These are phyloP conservation scores for Suillus spraguei DNA, from an alignment of 768 basidiomycete species.

Conservation along the genomic window DNA sequence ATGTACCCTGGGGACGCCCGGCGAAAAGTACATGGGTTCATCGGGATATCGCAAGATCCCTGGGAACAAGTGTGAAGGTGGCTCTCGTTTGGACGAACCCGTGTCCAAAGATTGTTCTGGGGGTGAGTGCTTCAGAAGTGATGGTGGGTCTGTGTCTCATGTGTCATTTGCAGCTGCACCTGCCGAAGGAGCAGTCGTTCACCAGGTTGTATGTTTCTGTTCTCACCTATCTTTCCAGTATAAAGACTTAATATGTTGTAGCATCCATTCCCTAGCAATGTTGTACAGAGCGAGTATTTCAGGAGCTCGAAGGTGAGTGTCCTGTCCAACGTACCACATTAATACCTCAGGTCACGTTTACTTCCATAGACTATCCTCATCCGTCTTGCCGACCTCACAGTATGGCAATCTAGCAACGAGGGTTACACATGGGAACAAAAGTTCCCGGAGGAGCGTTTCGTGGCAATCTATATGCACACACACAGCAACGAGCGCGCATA, in stretches of 20 bases:
- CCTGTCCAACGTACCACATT: not conserved
- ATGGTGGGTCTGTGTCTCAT: not conserved
- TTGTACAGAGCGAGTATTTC: slow-evolving; percentile 86
- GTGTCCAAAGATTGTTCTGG: slow-evolving; percentile 77
- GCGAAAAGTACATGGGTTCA: slow-evolving; percentile 79
- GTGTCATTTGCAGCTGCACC: slow-evolving; percentile 62
- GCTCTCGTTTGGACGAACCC: slow-evolving; percentile 62
- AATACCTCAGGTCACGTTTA: slow-evolving; percentile 6
- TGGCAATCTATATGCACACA: slow-evolving; percentile 86
- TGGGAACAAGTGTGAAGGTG: slow-evolving; percentile 81
- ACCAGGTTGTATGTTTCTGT: slow-evolving; percentile 61
- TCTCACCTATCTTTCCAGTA: not conserved
- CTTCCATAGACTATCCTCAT: slow-evolving; percentile 73
- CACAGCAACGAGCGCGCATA: slow-evolving; percentile 84
- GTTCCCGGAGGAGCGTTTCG: slow-evolving; percentile 60
- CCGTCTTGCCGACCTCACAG: slow-evolving; percentile 68
- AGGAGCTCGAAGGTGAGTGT: slow-evolving; percentile 64
- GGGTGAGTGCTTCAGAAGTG: slow-evolving; percentile 42
- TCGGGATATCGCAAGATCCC: slow-evolving; percentile 93
- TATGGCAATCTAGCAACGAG: slow-evolving; percentile 97
- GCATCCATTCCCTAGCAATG: slow-evolving; percentile 65
- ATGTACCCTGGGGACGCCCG: slow-evolving; percentile 52
- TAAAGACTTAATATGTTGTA: slow-evolving; percentile 29
- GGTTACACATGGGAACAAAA: slow-evolving; percentile 88
- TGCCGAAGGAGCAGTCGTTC: slow-evolving; percentile 72